phyloP scores from a whole-genome alignment of 2,329 filamentous ascomycete genomes.

The Beauveria caledonica region DNA sequence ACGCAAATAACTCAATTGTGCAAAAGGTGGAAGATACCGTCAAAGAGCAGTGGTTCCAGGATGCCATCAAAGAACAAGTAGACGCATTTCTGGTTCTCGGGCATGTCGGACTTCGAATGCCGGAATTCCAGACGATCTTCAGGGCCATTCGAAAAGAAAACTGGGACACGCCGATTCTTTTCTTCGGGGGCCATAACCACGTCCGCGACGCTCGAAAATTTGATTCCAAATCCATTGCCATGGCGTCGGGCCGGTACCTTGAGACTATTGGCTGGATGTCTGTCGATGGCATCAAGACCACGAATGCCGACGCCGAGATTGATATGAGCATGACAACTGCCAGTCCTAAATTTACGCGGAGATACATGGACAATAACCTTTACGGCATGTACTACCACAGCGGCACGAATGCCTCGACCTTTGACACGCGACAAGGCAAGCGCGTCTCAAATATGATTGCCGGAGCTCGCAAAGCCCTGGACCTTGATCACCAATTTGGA shows the following conservation, averaged over 20 bases:
- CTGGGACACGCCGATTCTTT: constrained; percentile 77
- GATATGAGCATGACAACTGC: constrained; percentile 20
- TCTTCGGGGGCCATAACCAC: constrained; percentile 87
- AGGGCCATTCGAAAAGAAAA: constrained; percentile 67
- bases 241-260: constrained; percentile 87
- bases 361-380: constrained; percentile 92
- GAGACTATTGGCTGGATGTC: constrained; percentile 95
- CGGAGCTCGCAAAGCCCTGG: constrained; percentile 58
- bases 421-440: constrained; percentile 66
- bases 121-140: constrained; percentile 71
- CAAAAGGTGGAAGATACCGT: constrained; percentile 72
- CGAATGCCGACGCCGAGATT: constrained; percentile 16
- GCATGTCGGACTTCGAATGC: constrained; percentile 74
- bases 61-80: constrained; percentile 73
- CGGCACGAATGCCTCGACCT: constrained; percentile 60
- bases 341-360: constrained; percentile 57
- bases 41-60: constrained; percentile 80
- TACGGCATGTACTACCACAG: constrained; percentile 78
- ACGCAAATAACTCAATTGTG: constrained; percentile 84
- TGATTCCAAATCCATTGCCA: constrained; percentile 66
- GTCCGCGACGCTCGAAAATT: constrained; percentile 78
- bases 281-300: constrained; percentile 52
- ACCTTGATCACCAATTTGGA: constrained; percentile 68
- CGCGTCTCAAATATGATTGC: constrained; percentile 65
- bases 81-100: constrained; percentile 83